Conservation (phyloP, 2,329 filamentous ascomycete genomes). For the Phialophora tarda region DNA sequence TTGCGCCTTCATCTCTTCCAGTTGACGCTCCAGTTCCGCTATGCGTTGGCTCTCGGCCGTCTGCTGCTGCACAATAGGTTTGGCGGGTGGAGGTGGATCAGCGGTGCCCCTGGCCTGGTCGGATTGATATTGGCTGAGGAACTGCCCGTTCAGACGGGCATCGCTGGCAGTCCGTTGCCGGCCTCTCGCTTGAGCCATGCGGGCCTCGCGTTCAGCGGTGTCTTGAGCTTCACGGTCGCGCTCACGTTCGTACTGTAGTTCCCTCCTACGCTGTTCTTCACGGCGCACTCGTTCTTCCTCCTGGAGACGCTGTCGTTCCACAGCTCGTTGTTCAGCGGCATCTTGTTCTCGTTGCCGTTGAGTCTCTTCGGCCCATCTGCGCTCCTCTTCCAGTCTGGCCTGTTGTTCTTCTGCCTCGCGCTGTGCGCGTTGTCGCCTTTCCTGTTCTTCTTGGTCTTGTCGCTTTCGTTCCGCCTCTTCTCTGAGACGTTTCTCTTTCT, state of each 20-base stretch:
- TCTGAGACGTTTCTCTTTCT: slow-evolving; percentile 75
- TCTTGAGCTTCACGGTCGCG: slow-evolving; percentile 62
- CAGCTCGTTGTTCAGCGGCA: slow-evolving; percentile 54
- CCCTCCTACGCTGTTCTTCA: slow-evolving; percentile 55
- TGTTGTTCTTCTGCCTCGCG: slow-evolving; percentile 57
- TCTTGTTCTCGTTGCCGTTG: slow-evolving; percentile 48
- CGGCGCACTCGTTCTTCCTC: slow-evolving; percentile 55
- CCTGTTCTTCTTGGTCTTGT: slow-evolving; percentile 60
- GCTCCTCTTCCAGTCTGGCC: slow-evolving; percentile 53
- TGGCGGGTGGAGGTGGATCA: slow-evolving; percentile 43
- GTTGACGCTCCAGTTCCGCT: slow-evolving; percentile 76
- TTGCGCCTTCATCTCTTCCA: slow-evolving; percentile 70
- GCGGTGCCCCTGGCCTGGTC: slow-evolving; percentile 59
- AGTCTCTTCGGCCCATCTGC: slow-evolving; percentile 55
- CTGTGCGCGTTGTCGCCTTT: slow-evolving; percentile 55
- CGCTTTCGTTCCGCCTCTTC: slow-evolving; percentile 64
- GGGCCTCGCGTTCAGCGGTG: slow-evolving; percentile 72
- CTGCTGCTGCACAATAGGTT: slow-evolving; percentile 42
- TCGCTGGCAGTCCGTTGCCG: slow-evolving; percentile 67
- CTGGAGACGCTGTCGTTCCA: slow-evolving; percentile 58
- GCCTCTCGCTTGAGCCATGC: slow-evolving; percentile 69
- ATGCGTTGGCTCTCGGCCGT: slow-evolving; percentile 69
- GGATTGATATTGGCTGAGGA: slow-evolving; percentile 82
- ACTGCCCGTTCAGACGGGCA: slow-evolving; percentile 77
- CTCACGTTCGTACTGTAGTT: slow-evolving; percentile 70